These are phyloP conservation scores for Pseudogymnoascus sp. DNA, from an alignment of 2,329 filamentous ascomycete genomes.

Conservation along the genomic window DNA sequence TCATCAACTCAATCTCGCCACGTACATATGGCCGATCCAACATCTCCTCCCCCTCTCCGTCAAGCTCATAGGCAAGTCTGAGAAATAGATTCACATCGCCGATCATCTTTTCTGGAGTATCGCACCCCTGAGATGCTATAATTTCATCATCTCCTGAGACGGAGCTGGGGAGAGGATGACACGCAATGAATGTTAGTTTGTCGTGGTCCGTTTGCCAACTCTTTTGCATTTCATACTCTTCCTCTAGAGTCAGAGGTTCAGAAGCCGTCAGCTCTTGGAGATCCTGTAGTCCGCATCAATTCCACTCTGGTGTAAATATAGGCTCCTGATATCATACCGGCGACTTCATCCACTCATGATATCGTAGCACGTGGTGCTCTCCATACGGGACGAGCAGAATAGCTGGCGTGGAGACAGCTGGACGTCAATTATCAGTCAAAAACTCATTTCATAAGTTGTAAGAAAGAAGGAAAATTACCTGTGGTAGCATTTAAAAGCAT, in stretches of 20 bases:
- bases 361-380: conserved; percentile 69
- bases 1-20: conserved; percentile 84
- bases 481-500: conserved; percentile 31
- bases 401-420: conserved; percentile 60
- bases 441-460: not conserved
- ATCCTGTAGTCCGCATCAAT: conserved; percentile 38
- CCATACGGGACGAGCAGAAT: conserved; percentile 80
- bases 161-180: conserved; percentile 29
- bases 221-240: conserved; percentile 87
- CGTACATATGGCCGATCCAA: conserved; percentile 26
- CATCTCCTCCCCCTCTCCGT: conserved; percentile 21
- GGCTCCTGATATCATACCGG: conserved; percentile 46
- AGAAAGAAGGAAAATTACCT: conserved; percentile 18
- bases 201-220: conserved; percentile 76
- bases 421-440: conserved; percentile 17
- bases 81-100: conserved; percentile 82
- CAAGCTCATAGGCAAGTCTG: conserved; percentile 44
- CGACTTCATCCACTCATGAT: conserved; percentile 83
- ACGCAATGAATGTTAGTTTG: conserved; percentile 89
- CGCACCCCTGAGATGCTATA: conserved; percentile 38
- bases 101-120: conserved; percentile 52
- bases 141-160: conserved; percentile 9
- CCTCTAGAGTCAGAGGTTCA: conserved; percentile 67
- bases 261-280: conserved; percentile 83
- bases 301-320: conserved; percentile 26